Conservation (phyloP, 208 protist species). For the Herpetomonas tarakana region DNA sequence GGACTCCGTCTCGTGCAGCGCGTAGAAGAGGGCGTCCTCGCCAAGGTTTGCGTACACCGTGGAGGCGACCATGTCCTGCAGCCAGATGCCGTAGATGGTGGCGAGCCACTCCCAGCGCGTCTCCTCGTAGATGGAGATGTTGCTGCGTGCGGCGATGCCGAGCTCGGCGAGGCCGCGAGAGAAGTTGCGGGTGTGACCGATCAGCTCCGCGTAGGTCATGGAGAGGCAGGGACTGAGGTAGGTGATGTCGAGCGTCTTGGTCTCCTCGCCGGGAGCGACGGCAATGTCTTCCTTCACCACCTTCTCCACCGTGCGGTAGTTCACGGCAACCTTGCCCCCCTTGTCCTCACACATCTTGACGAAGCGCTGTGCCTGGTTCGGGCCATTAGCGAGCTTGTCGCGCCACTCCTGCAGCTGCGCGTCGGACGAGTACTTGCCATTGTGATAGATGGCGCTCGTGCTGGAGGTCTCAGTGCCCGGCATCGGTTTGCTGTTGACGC, state of each 20-base stretch:
- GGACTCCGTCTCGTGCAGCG: conserved; percentile 31
- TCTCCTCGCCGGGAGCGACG: conserved; percentile 13
- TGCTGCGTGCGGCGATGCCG: conserved; percentile 13
- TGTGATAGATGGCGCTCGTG: conserved; percentile 22
- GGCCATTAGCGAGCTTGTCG: conserved; percentile 11
- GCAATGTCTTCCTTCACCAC: conserved; percentile 19
- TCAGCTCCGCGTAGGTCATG: conserved; percentile 27
- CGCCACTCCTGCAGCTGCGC: conserved; percentile 13
- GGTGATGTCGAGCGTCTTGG: conserved; percentile 24
- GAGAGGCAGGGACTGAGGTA: conserved; percentile 22
- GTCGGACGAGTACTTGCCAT: neutral
- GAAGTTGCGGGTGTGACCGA: conserved; percentile 22
- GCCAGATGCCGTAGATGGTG: conserved; percentile 41
- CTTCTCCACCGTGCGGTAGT: conserved; percentile 31
- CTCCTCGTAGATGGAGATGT: conserved; percentile 41
- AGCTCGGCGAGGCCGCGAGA: conserved; percentile 25
- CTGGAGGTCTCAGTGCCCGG: conserved; percentile 20
- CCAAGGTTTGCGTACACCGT: conserved; percentile 60
- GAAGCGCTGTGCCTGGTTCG: conserved; percentile 18
- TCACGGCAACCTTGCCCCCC: conserved; percentile 18
- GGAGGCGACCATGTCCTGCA: conserved; percentile 31
- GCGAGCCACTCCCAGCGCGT: conserved; percentile 55
- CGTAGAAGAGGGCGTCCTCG: conserved; percentile 34
- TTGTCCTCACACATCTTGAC: conserved; percentile 10
- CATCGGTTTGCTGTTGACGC: conserved; percentile 7